Conservation (phyloP, 202 grass and related monocot genomes). For the Panicum virgatum region DNA sequence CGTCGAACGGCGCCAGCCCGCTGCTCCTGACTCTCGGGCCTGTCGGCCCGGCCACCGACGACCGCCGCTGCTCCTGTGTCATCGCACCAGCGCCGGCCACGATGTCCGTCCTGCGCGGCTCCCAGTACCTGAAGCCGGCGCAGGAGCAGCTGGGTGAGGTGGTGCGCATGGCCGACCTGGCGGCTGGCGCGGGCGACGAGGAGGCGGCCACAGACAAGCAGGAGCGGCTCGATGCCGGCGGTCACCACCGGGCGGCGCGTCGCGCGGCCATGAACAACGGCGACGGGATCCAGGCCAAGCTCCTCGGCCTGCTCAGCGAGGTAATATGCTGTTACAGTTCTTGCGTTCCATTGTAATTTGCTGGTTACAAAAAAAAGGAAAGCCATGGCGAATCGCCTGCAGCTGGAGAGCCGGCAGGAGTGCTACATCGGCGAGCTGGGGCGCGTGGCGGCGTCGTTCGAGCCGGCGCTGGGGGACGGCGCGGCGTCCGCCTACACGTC, state of each 20-base stretch:
- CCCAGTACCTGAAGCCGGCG: slow-evolving; percentile 61
- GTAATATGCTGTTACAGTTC: slow-evolving; percentile 18
- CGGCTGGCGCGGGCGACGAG: slow-evolving; percentile 10
- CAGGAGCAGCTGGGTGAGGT: slow-evolving; percentile 78
- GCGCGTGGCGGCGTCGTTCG: slow-evolving; percentile 72
- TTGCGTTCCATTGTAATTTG: neutral
- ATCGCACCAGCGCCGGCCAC: neutral
- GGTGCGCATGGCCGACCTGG: slow-evolving; percentile 54
- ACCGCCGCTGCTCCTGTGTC: neutral
- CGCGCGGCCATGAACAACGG: neutral
- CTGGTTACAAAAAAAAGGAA: neutral
- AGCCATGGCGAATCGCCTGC: neutral
- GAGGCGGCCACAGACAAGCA: neutral
- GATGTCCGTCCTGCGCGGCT: slow-evolving; percentile 43
- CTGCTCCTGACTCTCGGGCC: slow-evolving; percentile 37
- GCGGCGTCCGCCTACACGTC: slow-evolving; percentile 71
- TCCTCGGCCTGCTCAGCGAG: slow-evolving; percentile 77
- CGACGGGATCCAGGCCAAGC: slow-evolving; percentile 61
- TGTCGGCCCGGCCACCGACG: slow-evolving; percentile 19
- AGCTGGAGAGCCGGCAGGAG: slow-evolving; percentile 81
- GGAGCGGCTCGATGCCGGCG: neutral
- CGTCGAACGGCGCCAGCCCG: neutral
- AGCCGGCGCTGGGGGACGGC: slow-evolving; percentile 57
- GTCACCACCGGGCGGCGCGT: neutral
- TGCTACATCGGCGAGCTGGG: slow-evolving; percentile 75